Conservation (phyloP, 208 protist genomes). For the Leishmania guyanensis region DNA sequence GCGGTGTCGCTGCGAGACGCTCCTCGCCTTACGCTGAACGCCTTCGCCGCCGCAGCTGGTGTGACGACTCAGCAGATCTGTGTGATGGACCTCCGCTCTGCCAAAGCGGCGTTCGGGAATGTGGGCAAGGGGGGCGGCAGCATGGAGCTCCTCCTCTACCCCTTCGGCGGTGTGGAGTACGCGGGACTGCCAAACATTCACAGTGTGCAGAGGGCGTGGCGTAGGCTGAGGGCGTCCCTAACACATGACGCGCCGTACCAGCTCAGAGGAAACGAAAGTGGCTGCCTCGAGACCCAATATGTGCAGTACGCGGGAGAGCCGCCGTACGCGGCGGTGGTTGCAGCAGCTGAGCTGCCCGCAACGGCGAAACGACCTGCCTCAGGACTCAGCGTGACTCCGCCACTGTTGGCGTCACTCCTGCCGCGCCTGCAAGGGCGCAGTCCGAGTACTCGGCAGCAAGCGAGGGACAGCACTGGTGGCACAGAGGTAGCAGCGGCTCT, state of each 20-base stretch:
- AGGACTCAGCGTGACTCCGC: background rate
- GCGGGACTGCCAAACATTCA: conserved; percentile 56
- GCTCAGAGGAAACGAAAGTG: conserved; percentile 6
- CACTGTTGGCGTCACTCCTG: background rate
- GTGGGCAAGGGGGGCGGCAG: conserved; percentile 47
- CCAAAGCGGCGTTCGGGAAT: conserved; percentile 33
- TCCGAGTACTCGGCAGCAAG: background rate
- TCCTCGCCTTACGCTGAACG: conserved; percentile 15
- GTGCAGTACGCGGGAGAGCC: conserved; percentile 21
- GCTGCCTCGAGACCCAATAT: conserved; percentile 11
- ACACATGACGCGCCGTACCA: conserved; percentile 25
- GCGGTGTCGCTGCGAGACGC: conserved; percentile 18
- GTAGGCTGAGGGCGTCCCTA: conserved; percentile 30
- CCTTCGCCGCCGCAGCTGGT: conserved; percentile 26
- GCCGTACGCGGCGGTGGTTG: conserved; percentile 34
- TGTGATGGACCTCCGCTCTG: conserved; percentile 50
- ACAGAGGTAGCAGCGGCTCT: background rate
- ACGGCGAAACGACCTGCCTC: background rate
- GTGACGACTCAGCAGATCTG: conserved; percentile 22
- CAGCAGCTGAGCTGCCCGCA: conserved; percentile 13
- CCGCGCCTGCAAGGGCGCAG: background rate
- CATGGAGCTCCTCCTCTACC: conserved; percentile 30
- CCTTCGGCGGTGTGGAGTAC: conserved; percentile 36
- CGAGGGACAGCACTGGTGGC: background rate
- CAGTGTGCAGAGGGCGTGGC: conserved; percentile 34